phyloP scores from a whole-genome alignment of 495 filamentous ascomycete genomes.

The Penicillium alfredii region DNA sequence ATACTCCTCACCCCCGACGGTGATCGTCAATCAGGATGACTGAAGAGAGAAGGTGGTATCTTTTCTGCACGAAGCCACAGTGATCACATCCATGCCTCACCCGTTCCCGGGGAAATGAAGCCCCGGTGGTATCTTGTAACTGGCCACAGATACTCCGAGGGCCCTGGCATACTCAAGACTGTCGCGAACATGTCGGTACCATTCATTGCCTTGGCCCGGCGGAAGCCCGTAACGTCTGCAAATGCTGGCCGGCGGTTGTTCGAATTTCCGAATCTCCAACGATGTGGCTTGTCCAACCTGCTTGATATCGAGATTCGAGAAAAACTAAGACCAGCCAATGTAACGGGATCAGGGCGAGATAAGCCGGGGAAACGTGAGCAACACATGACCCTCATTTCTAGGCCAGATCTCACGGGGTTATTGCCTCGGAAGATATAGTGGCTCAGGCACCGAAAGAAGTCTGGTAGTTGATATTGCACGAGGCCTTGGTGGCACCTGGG shows the following conservation, averaged over 20 bases:
- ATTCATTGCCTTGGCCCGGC: slow-evolving; percentile 21
- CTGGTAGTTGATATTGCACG: background rate
- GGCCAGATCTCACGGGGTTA: no score
- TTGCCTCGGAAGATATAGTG: no score
- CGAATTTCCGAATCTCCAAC: no score
- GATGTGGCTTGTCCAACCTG: no score
- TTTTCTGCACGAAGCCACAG: background rate
- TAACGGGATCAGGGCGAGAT: slow-evolving; percentile 3
- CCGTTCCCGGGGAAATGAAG: background rate
- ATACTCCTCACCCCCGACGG: background rate
- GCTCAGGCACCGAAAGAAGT: no score
- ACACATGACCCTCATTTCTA: no score
- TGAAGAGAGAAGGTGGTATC: slow-evolving; percentile 7
- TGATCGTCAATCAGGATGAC: slow-evolving; percentile 1
- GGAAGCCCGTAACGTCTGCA: slow-evolving; percentile 20
- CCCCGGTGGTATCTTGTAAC: background rate
- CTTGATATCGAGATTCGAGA: no score
- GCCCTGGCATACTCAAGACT: slow-evolving; percentile 4
- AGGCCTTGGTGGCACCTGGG: background rate
- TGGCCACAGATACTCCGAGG: background rate
- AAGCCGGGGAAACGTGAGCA: background rate
- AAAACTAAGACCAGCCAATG: slow-evolving; percentile 5
- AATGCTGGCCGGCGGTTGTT: no score
- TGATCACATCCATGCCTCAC: background rate
- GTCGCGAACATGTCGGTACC: no score